Conservation (phyloP, 2,329 filamentous ascomycete genomes). For the Botrytis aclada region DNA sequence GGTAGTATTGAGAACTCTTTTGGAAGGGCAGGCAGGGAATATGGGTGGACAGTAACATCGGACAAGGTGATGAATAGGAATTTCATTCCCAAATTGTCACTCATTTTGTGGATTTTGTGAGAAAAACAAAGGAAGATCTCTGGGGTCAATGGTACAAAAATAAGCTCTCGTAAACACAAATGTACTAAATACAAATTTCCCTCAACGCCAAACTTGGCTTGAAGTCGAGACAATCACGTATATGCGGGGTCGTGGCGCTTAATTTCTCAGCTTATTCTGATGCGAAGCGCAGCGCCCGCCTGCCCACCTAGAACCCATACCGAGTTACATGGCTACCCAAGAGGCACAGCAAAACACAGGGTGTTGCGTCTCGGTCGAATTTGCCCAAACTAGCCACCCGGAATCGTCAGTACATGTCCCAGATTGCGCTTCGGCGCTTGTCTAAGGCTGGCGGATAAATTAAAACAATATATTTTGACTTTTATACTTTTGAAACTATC, state of each 20-base stretch:
- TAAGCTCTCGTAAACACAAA: not conserved
- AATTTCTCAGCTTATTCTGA: not conserved
- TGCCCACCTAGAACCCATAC: not conserved
- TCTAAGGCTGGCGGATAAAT: not conserved
- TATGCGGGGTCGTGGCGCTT: conserved; percentile 15
- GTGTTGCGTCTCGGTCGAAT: not conserved
- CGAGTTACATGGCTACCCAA: not conserved
- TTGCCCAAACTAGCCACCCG: not conserved
- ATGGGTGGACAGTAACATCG: not conserved
- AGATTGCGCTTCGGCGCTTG: conserved; percentile 11
- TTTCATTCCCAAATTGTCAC: not conserved
- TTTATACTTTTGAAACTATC: not conserved
- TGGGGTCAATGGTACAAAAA: not conserved
- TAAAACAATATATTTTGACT: not conserved
- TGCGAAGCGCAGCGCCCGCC: not conserved
- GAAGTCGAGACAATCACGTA: not conserved
- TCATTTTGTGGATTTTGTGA: not conserved
- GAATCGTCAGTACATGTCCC: not conserved
- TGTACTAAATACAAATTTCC: not conserved
- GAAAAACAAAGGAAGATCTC: not conserved
- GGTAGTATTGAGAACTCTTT: not conserved
- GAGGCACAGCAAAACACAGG: conserved; percentile 2
- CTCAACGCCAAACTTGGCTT: not conserved
- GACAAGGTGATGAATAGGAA: not conserved
- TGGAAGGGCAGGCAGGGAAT: not conserved